phyloP scores from a whole-genome alignment of 192 early-diverging fungal species.

The Coemansia sp. region DNA sequence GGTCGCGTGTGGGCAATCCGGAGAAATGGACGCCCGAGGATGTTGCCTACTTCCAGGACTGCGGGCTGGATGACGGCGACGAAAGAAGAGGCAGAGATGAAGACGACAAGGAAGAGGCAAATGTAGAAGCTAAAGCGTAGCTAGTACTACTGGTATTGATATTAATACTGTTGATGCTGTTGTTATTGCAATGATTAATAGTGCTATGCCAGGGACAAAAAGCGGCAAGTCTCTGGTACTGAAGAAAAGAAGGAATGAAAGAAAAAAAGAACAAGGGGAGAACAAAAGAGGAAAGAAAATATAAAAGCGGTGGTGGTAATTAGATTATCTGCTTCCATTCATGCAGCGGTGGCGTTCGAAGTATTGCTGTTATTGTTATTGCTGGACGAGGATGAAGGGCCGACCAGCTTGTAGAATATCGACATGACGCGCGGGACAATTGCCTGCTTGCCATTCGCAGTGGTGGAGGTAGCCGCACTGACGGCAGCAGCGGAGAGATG shows the following conservation, averaged over 20 bases:
- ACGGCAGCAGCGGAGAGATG: not conserved
- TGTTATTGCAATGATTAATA: not conserved
- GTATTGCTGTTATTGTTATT: not conserved
- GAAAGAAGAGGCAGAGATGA: not conserved
- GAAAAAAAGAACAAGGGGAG: constrained; percentile 1
- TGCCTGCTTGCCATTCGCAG: constrained; percentile 6
- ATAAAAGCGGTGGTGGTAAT: not conserved
- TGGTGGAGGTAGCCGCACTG: not conserved
- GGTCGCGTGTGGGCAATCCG: constrained; percentile 66
- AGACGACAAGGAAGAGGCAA: not conserved
- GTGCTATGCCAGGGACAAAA: not conserved
- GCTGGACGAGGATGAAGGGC: constrained; percentile 12
- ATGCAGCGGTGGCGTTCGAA: constrained; percentile 3
- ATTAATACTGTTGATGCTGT: not conserved
- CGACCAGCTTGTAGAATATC: constrained; percentile 51
- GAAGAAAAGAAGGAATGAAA: not conserved
- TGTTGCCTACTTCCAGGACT: constrained; percentile 43
- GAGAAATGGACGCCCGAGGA: constrained; percentile 51
- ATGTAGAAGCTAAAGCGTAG: not conserved
- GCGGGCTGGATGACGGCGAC: constrained; percentile 7
- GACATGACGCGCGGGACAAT: constrained; percentile 39
- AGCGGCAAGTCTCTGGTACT: not conserved
- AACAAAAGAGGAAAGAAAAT: not conserved
- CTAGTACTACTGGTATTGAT: not conserved
- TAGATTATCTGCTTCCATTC: not conserved